Conservation (phyloP, 2,329 filamentous ascomycete species). For the Mycosphaerella sp. region DNA sequence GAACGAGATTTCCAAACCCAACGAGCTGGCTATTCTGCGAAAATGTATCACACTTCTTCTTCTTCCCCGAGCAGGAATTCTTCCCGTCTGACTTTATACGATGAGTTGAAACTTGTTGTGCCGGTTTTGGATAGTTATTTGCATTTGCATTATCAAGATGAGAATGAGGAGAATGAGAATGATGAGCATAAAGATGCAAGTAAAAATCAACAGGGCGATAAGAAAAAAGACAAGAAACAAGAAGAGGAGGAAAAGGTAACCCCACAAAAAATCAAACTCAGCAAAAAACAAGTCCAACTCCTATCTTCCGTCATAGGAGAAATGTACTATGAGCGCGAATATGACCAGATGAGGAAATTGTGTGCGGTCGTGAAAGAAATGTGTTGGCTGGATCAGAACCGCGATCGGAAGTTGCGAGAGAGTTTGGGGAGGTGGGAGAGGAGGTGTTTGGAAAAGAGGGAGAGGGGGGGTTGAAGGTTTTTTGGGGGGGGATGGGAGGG, state of each 20-base stretch:
- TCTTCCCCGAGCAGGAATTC: no score
- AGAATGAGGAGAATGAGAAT: background rate
- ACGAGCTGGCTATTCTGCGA: slow-evolving; percentile 30
- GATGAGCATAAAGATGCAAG: background rate
- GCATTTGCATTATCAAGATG: no score
- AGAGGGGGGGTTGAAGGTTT: no score
- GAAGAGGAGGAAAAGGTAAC: background rate
- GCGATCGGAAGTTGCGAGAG: slow-evolving; percentile 26
- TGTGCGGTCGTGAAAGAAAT: slow-evolving; percentile 22
- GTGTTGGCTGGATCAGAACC: slow-evolving; percentile 25
- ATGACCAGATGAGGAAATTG: slow-evolving; percentile 39
- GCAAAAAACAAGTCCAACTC: slow-evolving; percentile 30
- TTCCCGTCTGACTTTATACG: slow-evolving; percentile 23
- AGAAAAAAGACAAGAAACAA: background rate
- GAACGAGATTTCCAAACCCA: slow-evolving; percentile 30
- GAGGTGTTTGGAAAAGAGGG: slow-evolving; percentile 4
- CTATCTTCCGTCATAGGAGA: slow-evolving; percentile 52
- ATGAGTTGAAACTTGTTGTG: slow-evolving; percentile 10
- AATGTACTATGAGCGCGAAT: slow-evolving; percentile 54
- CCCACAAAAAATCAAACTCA: slow-evolving; percentile 22
- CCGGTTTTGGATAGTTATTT: no score
- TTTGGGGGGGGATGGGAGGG: no score
- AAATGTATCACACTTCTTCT: no score
- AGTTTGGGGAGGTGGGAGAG: slow-evolving; percentile 11
- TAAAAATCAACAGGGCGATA: no score